Base-by-base conservation (phyloP, 257 asterid species). In the Verbascum thapsus region DNA sequence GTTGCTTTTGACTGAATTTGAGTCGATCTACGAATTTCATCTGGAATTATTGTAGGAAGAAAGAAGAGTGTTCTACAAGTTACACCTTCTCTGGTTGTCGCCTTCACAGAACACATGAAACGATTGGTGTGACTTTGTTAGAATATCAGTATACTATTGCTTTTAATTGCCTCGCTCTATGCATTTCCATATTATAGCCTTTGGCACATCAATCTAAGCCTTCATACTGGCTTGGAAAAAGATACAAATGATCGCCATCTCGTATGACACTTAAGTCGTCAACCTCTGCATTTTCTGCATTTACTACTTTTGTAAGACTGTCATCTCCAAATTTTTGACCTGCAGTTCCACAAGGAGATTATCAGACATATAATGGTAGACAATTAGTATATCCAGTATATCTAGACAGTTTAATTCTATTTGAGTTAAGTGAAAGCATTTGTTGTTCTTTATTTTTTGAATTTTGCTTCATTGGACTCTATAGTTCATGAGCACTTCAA, bases 201-300 rank as follows among this genome's bases (percentile, higher is more conserved):
- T 55, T 32, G 52, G 19, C n/a, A 4, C 30, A 50, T 55, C 22
- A 35, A 11, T 67, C n/a, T n/a, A 10, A 58, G 6, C 38, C 72
- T 40, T 43, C 70, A 26, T 39, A 49, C 16, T 37, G 12, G 32
- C 48, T 67, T 45, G 71, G 75, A 17, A 63, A 61, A 58, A 90
- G n/a, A 76, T 78, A 87, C 72, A 90, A 57, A 68, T 90, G 96
- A 67, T 90, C 97, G 4, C 96, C 96, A 55, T 90, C 97, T 61
- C 88, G 83, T 66, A 90, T 70, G 17, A 83, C 88, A 41, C 82
- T 77, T 19, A 87, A 12, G 74, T 90, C 97, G 7, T 90, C 95
- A 42, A 90, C 82, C 63, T 81, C 92, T 63, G 96, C 95, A 30
- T 78, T 72, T 57, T 90, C 95, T 34, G 78, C 77, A 52, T 77